Evolutionary conservation across 1,284 basidiomycete genomes (phyloP), one percentile per base, ranked within the genome.

Genomic region (Peniophora sp.): DNA sequence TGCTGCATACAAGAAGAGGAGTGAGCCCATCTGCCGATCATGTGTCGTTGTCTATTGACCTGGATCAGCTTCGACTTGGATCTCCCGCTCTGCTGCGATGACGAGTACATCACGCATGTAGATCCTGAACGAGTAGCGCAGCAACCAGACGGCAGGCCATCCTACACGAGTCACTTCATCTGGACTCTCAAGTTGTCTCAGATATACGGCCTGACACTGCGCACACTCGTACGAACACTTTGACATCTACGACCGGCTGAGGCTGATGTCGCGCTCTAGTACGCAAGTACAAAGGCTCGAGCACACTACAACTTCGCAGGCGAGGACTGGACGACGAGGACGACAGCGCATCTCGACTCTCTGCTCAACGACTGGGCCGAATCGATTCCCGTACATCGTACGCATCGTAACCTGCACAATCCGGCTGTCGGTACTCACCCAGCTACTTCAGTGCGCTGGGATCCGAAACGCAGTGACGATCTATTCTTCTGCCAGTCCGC

Each of bases 1-100:
- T 74, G 80, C 54, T 75, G 76, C 1, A 68, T 88, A 17, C 77
- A 82, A 51, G 82, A 86, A 55, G 80, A 84, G 57, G 85, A 88
- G 76, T 81, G 55, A 48, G 72, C 62, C 8, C 9, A n/a, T 11
- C 10, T 11, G 10, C 23, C 22, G 27, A 24, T 44, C 12, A 3
- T 18, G 3, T 18, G 10, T n/a, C n/a, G 20, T 15, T 15, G 42
- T 24, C n/a, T 14, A 27, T 32, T 44, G 27, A 23, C 17, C 39
- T 32, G 22, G 18, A 17, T 44, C 32, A 80, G 78, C 59, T 77
- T 82, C 58, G 85, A 90, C 59, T 67, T 85, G 9, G 83, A 85
- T 39, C 71, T 78, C 22, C 85, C 85, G 0, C 64, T 81, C 1
- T 79, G 81, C 43, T 79, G 83, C 24, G 83, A 88, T 55, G 88